Evolutionary conservation across 768 basidiomycete species (phyloP), one percentile per base, ranked within the genome.

Genomic region (Mycena chlorophos): DNA sequence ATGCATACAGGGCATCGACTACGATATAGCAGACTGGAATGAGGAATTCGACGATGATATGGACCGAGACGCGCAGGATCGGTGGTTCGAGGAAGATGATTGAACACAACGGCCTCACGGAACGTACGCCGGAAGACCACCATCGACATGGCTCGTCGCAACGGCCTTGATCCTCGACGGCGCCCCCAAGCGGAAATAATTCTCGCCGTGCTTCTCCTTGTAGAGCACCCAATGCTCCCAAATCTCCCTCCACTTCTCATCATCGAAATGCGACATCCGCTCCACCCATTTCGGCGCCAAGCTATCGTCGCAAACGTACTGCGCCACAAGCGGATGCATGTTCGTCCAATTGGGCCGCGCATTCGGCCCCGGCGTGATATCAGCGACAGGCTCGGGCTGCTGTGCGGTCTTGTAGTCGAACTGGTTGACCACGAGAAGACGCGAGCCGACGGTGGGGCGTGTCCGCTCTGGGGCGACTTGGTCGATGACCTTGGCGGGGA

Each of bases 61-160:
- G 55, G 86, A 87, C 54, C 70, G 80, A 60, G 84, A 85, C 27
- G 76, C 74, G 12, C 82, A 89, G 68, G 88, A 88, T 27, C 73
- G 77, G 20, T 91, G 89, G 85, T 91, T 91, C 69, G 83, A 88
- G 45, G n/a, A n/a, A n/a, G 81, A 85, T 23, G 85, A 86, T 47
- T 83, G n/a, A n/a, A n/a, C n/a, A n/a, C n/a, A n/a, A n/a, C n/a
- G n/a, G n/a, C 40, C 40, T 60, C 39, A 60, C 28, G 58, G 58
- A 14, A 55, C 30, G 40, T 61, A 61, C 5, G 37, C 54, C 14
- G 54, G 51, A 25, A 58, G 54, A 16, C 56, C 52, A 28, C 16
- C 56, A 39, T 63, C 56, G 17, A 25, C 37, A 37, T 55, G 62
- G 4, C 17, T 55, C 19, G 48, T 28, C 17, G 58, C 57, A 25